A percentile compares a stretch with the other conserved stretches of the same genome.
These are phyloP conservation scores for Leccinum rimulosum DNA, from an alignment of 768 basidiomycete genomes.

Conservation along the genomic window DNA sequence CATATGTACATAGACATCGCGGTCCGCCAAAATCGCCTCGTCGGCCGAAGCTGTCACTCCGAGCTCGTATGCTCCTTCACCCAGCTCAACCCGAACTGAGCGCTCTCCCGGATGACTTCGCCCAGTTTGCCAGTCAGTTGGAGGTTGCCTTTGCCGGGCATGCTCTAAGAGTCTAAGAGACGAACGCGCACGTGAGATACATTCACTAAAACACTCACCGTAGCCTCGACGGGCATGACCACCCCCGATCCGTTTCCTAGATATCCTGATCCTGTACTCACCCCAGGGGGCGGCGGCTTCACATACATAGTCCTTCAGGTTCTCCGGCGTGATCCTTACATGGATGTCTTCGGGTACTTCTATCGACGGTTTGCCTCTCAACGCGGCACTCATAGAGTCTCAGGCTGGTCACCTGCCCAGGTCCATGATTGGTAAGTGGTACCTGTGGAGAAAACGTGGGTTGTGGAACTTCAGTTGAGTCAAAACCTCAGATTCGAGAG, in stretches of 20 bases:
- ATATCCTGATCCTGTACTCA: conserved; percentile 93
- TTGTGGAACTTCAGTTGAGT: too few relatives aligned
- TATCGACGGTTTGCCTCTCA: too few relatives aligned
- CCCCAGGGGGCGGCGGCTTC: conserved; percentile 80
- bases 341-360: conserved; percentile 74
- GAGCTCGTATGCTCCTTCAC: conserved; percentile 86
- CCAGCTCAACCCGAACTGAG: conserved; percentile 93
- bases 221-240: conserved; percentile 96
- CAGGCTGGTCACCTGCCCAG: too few relatives aligned
- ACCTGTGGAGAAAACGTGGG: too few relatives aligned
- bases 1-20: conserved; percentile 96
- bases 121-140: conserved; percentile 97
- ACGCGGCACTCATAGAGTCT: too few relatives aligned
- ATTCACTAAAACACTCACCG: conserved; percentile 50
- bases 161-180: conserved; percentile 65
- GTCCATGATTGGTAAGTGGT: too few relatives aligned
- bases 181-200: background rate
- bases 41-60: conserved; percentile 74
- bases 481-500: too few relatives aligned
- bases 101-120: conserved; percentile 95
- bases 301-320: conserved; percentile 93
- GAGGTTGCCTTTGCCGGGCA: conserved; percentile 93
- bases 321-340: conserved; percentile 80
- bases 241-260: conserved; percentile 94
- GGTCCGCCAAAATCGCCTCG: conserved; percentile 79